Evolutionary conservation across 108 stramenopile species (phyloP).

Genomic region (Pseudonitzschia pungens): DNA sequence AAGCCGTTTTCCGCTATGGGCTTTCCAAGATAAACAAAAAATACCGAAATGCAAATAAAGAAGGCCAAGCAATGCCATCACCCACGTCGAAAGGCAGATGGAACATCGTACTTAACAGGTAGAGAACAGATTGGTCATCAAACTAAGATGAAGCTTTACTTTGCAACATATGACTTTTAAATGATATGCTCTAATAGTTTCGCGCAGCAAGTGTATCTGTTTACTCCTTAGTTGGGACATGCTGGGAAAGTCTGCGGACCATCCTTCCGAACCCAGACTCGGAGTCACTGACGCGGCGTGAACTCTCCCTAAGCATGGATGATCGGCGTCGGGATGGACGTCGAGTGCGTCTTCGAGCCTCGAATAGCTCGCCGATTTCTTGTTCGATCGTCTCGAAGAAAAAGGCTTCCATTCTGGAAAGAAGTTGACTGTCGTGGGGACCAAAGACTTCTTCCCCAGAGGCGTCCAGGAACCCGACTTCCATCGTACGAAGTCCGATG

Average conservation of each 20-base stretch:
- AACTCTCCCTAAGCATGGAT: constrained; percentile 5
- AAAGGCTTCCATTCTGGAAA: constrained; percentile 8
- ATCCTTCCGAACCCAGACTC: constrained; percentile 14
- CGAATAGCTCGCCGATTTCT: constrained; percentile 8
- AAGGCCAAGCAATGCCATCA: not conserved
- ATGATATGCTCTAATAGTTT: too few relatives aligned
- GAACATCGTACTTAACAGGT: not conserved
- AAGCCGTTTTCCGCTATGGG: not conserved
- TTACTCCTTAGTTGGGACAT: not conserved
- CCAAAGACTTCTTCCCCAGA: constrained; percentile 5
- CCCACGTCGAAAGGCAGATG: not conserved
- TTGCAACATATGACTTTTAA: too few relatives aligned
- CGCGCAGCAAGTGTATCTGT: not conserved
- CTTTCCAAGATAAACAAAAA: constrained; percentile 8
- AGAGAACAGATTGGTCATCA: not conserved
- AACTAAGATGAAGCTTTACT: not conserved
- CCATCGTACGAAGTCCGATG: constrained; percentile 10
- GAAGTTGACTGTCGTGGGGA: not conserved
- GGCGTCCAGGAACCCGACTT: constrained; percentile 2
- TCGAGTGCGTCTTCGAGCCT: not conserved
- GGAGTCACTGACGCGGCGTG: constrained; percentile 13
- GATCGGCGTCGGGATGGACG: constrained; percentile 10
- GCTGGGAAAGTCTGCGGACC: constrained; percentile 3
- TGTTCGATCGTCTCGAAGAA: constrained; percentile 4
- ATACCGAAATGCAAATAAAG: constrained; percentile 1